Evolutionary conservation across 257 asterid species (phyloP).

Genomic region (Echites panduratus): DNA sequence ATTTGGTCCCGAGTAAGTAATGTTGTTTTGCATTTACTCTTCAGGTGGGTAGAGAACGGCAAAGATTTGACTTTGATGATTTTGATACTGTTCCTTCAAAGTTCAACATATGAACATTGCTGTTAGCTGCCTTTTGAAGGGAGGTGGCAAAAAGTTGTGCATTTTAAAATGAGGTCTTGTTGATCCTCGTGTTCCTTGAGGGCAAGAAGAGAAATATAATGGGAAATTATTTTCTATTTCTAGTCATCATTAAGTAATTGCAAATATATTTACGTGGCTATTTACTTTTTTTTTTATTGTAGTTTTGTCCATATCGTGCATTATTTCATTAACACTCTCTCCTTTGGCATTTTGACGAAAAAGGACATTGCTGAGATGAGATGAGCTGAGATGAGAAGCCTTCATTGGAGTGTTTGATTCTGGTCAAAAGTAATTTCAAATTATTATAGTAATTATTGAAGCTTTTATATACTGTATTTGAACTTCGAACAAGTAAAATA

Average conservation of each 20-base stretch:
- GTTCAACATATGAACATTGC: constrained; percentile 52
- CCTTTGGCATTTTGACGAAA: not conserved
- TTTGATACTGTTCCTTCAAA: constrained; percentile 73
- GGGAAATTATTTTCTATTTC: not conserved
- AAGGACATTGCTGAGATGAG: too few relatives aligned
- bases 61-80: constrained; percentile 86
- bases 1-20: not conserved
- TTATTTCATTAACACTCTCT: not conserved
- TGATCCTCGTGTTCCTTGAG: not conserved
- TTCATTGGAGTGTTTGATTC: too few relatives aligned
- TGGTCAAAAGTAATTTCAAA: too few relatives aligned
- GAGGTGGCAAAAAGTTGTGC: not conserved
- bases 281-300: not conserved
- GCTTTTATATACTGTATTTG: too few relatives aligned
- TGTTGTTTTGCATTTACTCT: not conserved
- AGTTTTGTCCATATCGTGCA: not conserved
- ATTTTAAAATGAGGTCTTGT: not conserved
- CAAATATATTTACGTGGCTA: not conserved
- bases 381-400: too few relatives aligned
- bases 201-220: not conserved
- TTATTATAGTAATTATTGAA: too few relatives aligned
- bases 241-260: not conserved
- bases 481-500: too few relatives aligned
- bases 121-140: not conserved
- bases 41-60: constrained; percentile 90